Percentiles rank a stretch among this genome's conserved stretches.
Evolutionary conservation across 2,329 filamentous ascomycete genomes (phyloP).

Genomic region (Phyllosticta paracitricarpa): DNA sequence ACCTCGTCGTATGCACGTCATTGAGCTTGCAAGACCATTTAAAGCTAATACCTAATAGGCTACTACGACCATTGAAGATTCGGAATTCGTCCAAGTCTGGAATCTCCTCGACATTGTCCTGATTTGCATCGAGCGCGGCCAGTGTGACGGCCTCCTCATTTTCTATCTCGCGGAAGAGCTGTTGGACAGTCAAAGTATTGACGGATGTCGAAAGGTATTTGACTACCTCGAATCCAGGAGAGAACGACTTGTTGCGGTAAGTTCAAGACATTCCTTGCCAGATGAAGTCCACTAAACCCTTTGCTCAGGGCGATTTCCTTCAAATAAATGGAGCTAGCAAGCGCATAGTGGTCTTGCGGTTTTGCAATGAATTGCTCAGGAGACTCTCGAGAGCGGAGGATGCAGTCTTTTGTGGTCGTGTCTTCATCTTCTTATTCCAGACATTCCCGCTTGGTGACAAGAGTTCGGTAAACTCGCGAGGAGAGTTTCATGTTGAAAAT

Average conservation of each 20-base stretch:
- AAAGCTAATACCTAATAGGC: conserved; percentile 40
- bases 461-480: conserved; percentile 91
- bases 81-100: conserved; percentile 77
- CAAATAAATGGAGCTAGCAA: conserved; percentile 45
- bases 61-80: conserved; percentile 63
- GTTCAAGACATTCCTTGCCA: conserved; percentile 9
- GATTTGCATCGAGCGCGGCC: conserved; percentile 67
- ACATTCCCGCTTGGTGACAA: conserved; percentile 94
- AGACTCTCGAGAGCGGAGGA: conserved; percentile 92
- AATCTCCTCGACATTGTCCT: conserved; percentile 88
- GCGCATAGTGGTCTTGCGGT: conserved; percentile 78
- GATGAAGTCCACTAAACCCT: neutral
- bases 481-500: conserved; percentile 94
- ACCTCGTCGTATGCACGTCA: conserved; percentile 54
- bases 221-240: conserved; percentile 90
- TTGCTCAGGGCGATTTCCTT: conserved; percentile 6
- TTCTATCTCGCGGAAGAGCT: conserved; percentile 92
- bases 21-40: neutral
- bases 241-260: conserved; percentile 72
- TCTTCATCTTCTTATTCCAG: conserved; percentile 98
- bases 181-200: conserved; percentile 88
- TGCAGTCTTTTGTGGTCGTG: conserved; percentile 90
- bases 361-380: conserved; percentile 90
- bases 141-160: conserved; percentile 67
- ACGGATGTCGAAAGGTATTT: conserved; percentile 83